Percentiles rank a stretch among this genome's conserved stretches.
phyloP scores from a whole-genome alignment of 345 rosid species.

The Eucalyptus tenuipes region DNA sequence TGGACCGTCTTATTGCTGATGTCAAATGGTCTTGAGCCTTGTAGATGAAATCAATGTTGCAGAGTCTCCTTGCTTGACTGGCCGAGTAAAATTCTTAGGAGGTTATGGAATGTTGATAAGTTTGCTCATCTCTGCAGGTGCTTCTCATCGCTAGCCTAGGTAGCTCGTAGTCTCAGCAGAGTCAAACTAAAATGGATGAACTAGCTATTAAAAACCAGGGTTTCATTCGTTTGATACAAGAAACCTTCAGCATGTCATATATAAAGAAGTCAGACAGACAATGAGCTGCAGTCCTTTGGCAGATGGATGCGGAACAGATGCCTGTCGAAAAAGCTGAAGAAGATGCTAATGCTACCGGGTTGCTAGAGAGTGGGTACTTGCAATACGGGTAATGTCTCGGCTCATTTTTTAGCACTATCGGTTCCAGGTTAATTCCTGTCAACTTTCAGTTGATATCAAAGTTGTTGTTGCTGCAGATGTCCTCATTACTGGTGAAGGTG shows the following conservation, averaged over 20 bases:
- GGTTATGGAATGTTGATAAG: conserved; percentile 23
- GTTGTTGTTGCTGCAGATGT: conserved; percentile 31
- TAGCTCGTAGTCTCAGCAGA: not conserved
- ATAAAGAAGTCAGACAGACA: not conserved
- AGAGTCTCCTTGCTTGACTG: conserved; percentile 46
- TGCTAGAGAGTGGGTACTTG: conserved; percentile 39
- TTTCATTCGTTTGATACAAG: not conserved
- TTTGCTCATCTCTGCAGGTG: conserved; percentile 38
- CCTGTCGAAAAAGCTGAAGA: not conserved
- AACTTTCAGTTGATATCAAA: not conserved
- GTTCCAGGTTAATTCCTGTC: not conserved
- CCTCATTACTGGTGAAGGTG: conserved; percentile 62
- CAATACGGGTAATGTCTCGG: conserved; percentile 34
- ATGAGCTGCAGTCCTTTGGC: not conserved
- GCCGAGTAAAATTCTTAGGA: conserved; percentile 15
- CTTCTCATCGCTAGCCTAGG: conserved; percentile 20
- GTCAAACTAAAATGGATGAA: conserved; percentile 13
- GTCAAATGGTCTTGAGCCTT: conserved; percentile 43
- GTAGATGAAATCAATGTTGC: conserved; percentile 56
- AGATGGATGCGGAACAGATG: not conserved
- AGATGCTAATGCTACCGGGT: not conserved
- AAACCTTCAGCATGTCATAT: not conserved
- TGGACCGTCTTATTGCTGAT: conserved; percentile 50
- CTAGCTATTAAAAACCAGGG: not conserved
- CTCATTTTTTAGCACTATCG: not conserved